Base-by-base conservation (phyloP, 169 alveolate genomes). In the Plasmodium coatneyi region DNA sequence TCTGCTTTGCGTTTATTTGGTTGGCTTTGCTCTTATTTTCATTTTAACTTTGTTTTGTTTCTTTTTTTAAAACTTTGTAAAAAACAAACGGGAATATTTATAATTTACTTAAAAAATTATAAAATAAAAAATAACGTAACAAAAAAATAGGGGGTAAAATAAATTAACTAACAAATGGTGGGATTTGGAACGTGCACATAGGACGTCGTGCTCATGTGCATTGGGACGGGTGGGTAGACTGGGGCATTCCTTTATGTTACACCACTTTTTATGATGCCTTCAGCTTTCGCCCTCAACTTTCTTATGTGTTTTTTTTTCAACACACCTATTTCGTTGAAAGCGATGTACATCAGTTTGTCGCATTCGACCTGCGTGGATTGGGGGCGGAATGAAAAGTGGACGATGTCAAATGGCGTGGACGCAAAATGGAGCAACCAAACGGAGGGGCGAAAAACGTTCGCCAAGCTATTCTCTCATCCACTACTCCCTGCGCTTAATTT, bases 321-420 rank as follows among this genome's bases (percentile, higher is more conserved):
- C 3, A 92, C 92, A 0, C 96, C 93, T 22, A 96, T 87, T 84
- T 95, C 95, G 96, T 96, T 92, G 92, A 96, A 96, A 19, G 97
- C 97, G 28, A 92, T 84, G 41, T 96, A 92, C 80, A 96, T 90
- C 66, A 96, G 89, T 82, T 95, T 96, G 90, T 96, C 97, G 87
- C 93, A 95, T 81, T 96, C 96, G 54, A 96, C 95, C 78, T 95
- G 87, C 19, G 93, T 70, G 49, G 28, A 43, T 78, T 34, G 16
- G 30, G 5, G 22, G 46, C 28, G 41, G 83, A 5, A 25, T 66
- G 41, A 22, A 9, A 25, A n/a, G n/a, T 1, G 76, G n/a, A 0
- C 0, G 76, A 28, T 1, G 22, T 0, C 1, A 16, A 49, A 66
- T 28, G 36, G 9, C 76, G n/a, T 25, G 76, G 41, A 66, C 14